These are phyloP conservation scores for Auriculariales sp. DNA, from an alignment of 768 basidiomycete species.

Conservation along the genomic window DNA sequence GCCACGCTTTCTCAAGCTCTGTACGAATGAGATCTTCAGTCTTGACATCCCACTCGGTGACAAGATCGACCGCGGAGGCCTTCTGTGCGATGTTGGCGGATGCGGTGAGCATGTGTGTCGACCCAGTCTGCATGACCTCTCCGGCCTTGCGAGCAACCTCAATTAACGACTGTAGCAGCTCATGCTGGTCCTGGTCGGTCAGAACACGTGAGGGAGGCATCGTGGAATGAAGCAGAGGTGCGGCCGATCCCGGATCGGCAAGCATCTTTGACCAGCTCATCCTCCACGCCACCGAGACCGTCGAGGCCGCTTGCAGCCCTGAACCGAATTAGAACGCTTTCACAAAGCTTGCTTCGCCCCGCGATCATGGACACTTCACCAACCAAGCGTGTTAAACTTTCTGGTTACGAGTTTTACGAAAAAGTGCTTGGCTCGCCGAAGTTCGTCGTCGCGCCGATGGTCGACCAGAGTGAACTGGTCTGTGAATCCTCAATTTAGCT, in stretches of 20 bases:
- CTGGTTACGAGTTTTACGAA: constrained; percentile 74
- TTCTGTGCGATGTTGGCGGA: constrained; percentile 51
- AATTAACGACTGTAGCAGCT: no score
- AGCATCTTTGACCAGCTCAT: no score
- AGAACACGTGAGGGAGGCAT: no score
- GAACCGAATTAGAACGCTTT: no score
- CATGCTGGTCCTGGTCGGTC: no score
- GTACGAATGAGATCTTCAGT: constrained; percentile 77
- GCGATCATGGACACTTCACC: background rate
- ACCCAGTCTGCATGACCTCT: constrained; percentile 60
- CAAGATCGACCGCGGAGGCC: constrained; percentile 88
- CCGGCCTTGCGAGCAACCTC: no score
- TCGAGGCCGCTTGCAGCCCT: no score
- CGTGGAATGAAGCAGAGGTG: no score
- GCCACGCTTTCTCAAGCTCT: constrained; percentile 51
- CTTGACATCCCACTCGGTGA: constrained; percentile 86
- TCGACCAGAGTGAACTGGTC: constrained; percentile 93
- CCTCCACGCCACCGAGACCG: no score
- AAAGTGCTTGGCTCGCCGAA: constrained; percentile 72
- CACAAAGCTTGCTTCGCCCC: no score
- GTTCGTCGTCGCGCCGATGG: constrained; percentile 93
- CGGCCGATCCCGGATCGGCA: no score
- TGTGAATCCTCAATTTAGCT: constrained; percentile 16
- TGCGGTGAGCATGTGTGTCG: constrained; percentile 48
- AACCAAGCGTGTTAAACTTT: constrained; percentile 25